Conservation (phyloP, 139 green algal genomes). For the Auxenochlorella pyrenoidosa region DNA sequence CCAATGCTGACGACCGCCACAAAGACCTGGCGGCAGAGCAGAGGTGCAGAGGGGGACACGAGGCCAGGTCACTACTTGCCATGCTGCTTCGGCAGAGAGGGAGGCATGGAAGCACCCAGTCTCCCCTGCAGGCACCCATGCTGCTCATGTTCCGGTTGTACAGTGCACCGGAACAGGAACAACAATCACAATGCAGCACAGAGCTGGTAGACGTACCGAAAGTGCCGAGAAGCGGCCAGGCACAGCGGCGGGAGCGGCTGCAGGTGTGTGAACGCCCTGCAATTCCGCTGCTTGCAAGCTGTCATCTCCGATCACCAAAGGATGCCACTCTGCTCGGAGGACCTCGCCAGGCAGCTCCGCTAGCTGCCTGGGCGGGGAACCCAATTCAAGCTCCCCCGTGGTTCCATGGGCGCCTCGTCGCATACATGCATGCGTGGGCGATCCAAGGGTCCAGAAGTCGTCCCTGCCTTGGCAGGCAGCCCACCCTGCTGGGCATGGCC, state of each 20-base stretch:
- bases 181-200: neutral
- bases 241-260: neutral
- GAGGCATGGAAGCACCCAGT: too few species aligned
- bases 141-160: too few species aligned
- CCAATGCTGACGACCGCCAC: constrained; percentile 59
- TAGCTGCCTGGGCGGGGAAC: neutral
- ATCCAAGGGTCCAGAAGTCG: too few species aligned
- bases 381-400: neutral
- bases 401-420: neutral
- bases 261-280: neutral
- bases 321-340: neutral
- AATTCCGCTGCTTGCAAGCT: neutral
- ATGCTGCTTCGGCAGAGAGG: too few species aligned
- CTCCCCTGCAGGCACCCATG: too few species aligned
- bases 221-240: neutral
- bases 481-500: neutral
- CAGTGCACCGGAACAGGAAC: too few species aligned
- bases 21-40: neutral
- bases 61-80: neutral
- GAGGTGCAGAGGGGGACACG: neutral
- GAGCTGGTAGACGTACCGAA: too few species aligned
- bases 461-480: neutral
- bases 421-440: too few species aligned
- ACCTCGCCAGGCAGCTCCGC: neutral
- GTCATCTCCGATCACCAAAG: neutral